Percentiles rank a stretch among this genome's conserved stretches.
Evolutionary conservation across 495 filamentous ascomycete genomes (phyloP).

Genomic region (Lasiosphaeria hispida): DNA sequence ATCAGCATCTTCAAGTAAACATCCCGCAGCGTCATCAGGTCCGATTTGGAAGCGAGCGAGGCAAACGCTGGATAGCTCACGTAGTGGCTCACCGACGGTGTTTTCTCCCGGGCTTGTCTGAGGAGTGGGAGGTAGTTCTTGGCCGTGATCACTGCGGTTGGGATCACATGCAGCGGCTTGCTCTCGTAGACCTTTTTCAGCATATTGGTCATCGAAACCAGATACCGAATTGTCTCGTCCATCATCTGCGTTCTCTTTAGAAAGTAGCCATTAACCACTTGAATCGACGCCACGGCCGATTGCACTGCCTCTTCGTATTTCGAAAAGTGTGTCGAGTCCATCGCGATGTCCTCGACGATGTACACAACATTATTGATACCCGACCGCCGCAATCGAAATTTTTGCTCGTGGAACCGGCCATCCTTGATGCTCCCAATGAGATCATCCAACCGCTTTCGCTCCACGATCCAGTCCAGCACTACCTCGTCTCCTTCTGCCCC

Average conservation of each 20-base stretch:
- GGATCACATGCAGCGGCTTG: slow-evolving; percentile 56
- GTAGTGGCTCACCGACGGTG: slow-evolving; percentile 53
- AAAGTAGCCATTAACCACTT: slow-evolving; percentile 81
- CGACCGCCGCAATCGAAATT: slow-evolving; percentile 70
- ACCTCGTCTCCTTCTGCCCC: slow-evolving; percentile 72
- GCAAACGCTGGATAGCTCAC: slow-evolving; percentile 73
- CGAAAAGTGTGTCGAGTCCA: slow-evolving; percentile 46
- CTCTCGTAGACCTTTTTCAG: slow-evolving; percentile 64
- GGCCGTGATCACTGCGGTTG: slow-evolving; percentile 62
- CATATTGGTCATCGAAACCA: slow-evolving; percentile 70
- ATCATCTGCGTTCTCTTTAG: slow-evolving; percentile 73
- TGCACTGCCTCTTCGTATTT: slow-evolving; percentile 65
- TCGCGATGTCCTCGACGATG: slow-evolving; percentile 69
- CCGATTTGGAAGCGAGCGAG: slow-evolving; percentile 69
- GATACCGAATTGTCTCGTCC: slow-evolving; percentile 78
- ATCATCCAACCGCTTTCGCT: slow-evolving; percentile 81
- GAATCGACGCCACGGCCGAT: slow-evolving; percentile 74
- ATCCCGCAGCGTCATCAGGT: slow-evolving; percentile 69
- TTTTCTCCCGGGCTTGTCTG: slow-evolving; percentile 49
- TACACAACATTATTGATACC: slow-evolving; percentile 77
- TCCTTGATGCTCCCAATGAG: slow-evolving; percentile 77
- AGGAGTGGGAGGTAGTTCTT: slow-evolving; percentile 68
- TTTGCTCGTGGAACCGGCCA: slow-evolving; percentile 81
- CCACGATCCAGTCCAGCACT: slow-evolving; percentile 77
- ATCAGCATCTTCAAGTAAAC: slow-evolving; percentile 85